Evolutionary conservation across 108 stramenopile species (phyloP), one percentile per base, ranked within the genome.

Genomic region (Pseudonitzschia delicatissima): DNA sequence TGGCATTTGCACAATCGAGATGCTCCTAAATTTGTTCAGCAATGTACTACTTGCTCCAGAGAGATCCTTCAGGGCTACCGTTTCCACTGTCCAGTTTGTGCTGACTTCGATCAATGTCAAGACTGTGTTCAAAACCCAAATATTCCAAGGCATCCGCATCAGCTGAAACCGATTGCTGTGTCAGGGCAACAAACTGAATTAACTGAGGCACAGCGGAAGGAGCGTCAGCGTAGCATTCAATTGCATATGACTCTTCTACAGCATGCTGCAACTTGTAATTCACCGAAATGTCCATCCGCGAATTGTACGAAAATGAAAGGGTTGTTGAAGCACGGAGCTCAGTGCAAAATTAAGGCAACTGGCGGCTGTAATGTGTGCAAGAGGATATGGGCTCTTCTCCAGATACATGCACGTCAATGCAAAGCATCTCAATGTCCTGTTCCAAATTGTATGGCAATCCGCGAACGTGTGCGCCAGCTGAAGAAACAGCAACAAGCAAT

Each of bases 261-360:
- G 67, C 98, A 99, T 66, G 96, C 98, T 8, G 87, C 96, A 7
- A 90, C 88, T 0, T 99, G 98, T 67, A 72, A 39, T 15, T 80
- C 86, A 11, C 45, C 81, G 0, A 86, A 93, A 34, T 99, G 97
- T 74, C 84, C 85, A 28, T 94, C 93, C 33, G 87, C 92, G 45
- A 99, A 98, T 70, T 99, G 98, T 82, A 82, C 81, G 28, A 96
- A 95, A 70, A 99, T 99, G 98, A 99, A 99, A 88, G 95, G 92
- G 9, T 77, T 97, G 9, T 72, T 95, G 57, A 87, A 91, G 63
- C 93, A 97, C 65, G 92, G 87, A 28, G 63, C 76, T 2, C 75
- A 81, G 36, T 99, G 97, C 69, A 74, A 85, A 60, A 57, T 86
- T 35, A 91, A 94, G 77, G 93, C 88, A 11, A 72, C 80, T 63